Evolutionary conservation across 164 flowering plant genomes (phyloP), one percentile per base, ranked within the genome.

Genomic region (Piper betle): DNA sequence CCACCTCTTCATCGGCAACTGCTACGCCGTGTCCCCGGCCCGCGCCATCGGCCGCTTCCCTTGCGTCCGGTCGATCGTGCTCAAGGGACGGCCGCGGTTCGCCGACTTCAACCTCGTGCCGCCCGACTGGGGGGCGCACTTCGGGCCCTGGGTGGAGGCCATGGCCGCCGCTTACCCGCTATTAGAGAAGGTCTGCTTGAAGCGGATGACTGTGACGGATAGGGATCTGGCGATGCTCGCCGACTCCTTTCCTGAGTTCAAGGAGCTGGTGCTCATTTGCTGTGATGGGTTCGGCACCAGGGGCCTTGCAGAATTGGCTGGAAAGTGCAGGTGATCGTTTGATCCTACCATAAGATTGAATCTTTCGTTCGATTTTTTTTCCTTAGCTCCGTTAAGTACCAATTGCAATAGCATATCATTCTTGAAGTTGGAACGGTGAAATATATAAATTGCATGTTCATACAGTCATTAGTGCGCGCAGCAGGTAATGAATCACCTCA

Each of bases 11-110:
- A 88, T 91, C 59, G 92, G 92, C 2, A 91, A 91, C 80, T 86
- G 91, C 73, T 91, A 91, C 52, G 76, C 94, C 0, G 77, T 88
- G 0, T 76, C 82, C 9, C 97, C 97, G 1, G 55, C 57, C n/a
- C 72, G 84, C 5, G 83, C 75, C 37, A 75, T 77, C 58, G 66
- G 67, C 20, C 72, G 97, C 60, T 91, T 91, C 65, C 37, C 61
- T 0, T 63, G 75, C 41, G 72, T 86, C 19, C 57, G 67, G 63
- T 70, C 92, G 6, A 64, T 88, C 20, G 68, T 74, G 17, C 64
- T 91, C 37, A 91, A 91, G 59, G 97, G 97, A 37, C 83, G 82
- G 73, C 97, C 97, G 4, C 63, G 97, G 65, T 91, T 91, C 53
- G 81, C 94, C 1, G 94, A 91, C 69, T 91, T 91, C 62, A 74